Base-by-base conservation (phyloP, 2,329 filamentous ascomycete species). In the Pseudogymnoascus sp. region DNA sequence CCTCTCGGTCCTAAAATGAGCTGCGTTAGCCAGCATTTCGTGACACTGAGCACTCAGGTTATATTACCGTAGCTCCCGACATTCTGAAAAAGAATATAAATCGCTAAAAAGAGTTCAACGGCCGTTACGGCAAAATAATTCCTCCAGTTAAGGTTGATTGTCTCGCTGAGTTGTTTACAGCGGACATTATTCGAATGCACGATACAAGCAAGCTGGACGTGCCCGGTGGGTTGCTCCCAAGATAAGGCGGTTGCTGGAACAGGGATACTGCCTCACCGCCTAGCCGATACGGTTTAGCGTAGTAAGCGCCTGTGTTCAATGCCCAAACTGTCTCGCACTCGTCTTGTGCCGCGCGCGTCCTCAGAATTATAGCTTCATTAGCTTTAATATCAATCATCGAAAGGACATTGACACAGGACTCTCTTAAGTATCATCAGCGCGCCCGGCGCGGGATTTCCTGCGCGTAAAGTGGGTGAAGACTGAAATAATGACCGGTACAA, bases 1-100 rank as follows among this genome's bases (percentile, higher is more conserved):
- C 84, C 79, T 99, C 94, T 76, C 94, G 87, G 76, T 93, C 91
- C 92, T 96, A 75, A 62, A 71, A 55, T 7, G 64, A 66, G 65
- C 52, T 60, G 61, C 68, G 11, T 41, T 49, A 38, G 45, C 52
- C 22, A 62, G 38, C 28, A 28, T 23, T 25, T 14, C 62, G 45
- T 45, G 42, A n/a, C 62, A 62, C 64, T 16, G 38, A 61, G 23
- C 63, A 63, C 25, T 61, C 62, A 59, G 42, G 39, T 55, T 62
- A 62, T 64, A 68, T 67, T 72, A 83, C 81, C 71, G 72, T 77
- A 71, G 80, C 78, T 73, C 81, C 81, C 66, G 81, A 83, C 81
- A 83, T 83, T 66, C 71, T 76, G 70, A 67, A 64, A 65, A 58
- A 62, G 9, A 12, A 7, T 55, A 55, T 55, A 55, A 33, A 55